Evolutionary conservation across 2,329 filamentous ascomycete genomes (phyloP).

Genomic region (Cytospora leucostoma): DNA sequence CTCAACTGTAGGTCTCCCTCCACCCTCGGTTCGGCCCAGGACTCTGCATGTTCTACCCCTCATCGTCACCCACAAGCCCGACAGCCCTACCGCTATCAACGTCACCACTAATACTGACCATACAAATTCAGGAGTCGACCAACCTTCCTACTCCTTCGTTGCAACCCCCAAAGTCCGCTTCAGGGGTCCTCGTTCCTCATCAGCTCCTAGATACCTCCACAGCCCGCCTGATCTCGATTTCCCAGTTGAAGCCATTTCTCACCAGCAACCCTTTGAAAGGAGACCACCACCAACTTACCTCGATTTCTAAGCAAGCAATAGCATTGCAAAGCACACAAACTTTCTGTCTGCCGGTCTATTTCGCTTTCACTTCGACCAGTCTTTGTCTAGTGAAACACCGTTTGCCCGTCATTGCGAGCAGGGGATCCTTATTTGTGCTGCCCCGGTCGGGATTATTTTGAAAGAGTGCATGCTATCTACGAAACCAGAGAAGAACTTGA

Average conservation of each 20-base stretch:
- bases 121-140: constrained; percentile 5
- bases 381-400: constrained; percentile 9
- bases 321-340: neutral
- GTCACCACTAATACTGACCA: constrained; percentile 17
- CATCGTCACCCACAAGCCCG: neutral
- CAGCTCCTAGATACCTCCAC: neutral
- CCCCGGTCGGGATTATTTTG: constrained; percentile 13
- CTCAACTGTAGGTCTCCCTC: neutral
- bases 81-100: constrained; percentile 9
- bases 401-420: neutral
- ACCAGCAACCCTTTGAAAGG: neutral
- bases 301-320: constrained; percentile 18
- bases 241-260: neutral
- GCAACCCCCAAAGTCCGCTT: neutral
- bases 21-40: neutral
- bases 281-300: neutral
- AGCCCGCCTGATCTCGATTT: constrained; percentile 10
- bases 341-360: neutral
- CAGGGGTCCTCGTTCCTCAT: constrained; percentile 6
- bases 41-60: neutral
- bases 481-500: constrained; percentile 8
- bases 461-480: constrained; percentile 4
- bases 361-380: neutral
- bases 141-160: constrained; percentile 7
- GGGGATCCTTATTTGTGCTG: neutral